Percentiles rank a stretch among this genome's conserved stretches.
Conservation (phyloP, 2,329 filamentous ascomycete genomes). For the Sphaceloma murrayae region DNA sequence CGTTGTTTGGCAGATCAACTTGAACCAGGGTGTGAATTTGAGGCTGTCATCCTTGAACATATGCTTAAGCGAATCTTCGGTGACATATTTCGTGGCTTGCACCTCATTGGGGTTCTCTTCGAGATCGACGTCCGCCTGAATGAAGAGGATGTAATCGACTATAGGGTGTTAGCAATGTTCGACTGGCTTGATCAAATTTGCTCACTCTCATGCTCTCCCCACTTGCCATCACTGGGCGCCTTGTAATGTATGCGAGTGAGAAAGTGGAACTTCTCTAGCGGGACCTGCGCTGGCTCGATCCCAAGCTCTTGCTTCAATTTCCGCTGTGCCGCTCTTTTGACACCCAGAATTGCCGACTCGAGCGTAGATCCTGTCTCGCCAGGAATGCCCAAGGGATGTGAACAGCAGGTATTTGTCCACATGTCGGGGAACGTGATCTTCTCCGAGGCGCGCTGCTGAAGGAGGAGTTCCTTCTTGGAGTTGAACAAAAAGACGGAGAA, state of each 20-base stretch:
- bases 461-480: slow-evolving; percentile 78
- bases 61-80: slow-evolving; percentile 67
- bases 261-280: slow-evolving; percentile 83
- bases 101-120: slow-evolving; percentile 81
- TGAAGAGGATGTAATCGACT: slow-evolving; percentile 99
- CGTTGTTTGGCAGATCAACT: slow-evolving; percentile 96
- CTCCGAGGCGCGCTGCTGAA: slow-evolving; percentile 89
- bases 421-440: slow-evolving; percentile 99
- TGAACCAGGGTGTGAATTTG: slow-evolving; percentile 97
- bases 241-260: slow-evolving; percentile 97
- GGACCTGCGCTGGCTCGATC: slow-evolving; percentile 80
- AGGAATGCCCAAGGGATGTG: slow-evolving; percentile 84
- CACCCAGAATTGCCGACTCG: slow-evolving; percentile 69
- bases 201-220: slow-evolving; percentile 97
- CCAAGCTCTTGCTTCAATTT: slow-evolving; percentile 94
- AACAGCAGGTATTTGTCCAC: slow-evolving; percentile 99
- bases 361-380: slow-evolving; percentile 81
- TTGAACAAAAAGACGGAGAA: slow-evolving; percentile 99
- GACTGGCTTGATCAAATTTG: slow-evolving; percentile 19
- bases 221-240: slow-evolving; percentile 91
- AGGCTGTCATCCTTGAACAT: slow-evolving; percentile 74
- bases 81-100: slow-evolving; percentile 73
- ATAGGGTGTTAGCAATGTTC: slow-evolving; percentile 22
- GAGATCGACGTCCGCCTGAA: slow-evolving; percentile 83
- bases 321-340: slow-evolving; percentile 82